Evolutionary conservation across 2,329 filamentous ascomycete genomes (phyloP).

Genomic region (Claviceps humidiphila): DNA sequence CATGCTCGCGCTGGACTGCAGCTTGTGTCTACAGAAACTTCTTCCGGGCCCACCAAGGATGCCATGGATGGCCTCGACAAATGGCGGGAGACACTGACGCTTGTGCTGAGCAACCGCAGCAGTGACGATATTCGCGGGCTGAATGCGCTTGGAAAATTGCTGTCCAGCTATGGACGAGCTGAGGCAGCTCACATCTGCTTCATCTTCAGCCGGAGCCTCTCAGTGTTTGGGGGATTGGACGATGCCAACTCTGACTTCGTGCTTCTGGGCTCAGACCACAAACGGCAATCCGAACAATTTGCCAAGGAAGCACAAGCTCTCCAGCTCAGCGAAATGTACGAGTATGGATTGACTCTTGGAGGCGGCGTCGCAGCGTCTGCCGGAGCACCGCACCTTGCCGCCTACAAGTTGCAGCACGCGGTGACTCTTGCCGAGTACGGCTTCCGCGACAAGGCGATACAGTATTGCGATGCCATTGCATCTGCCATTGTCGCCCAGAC

Average conservation of each 20-base stretch:
- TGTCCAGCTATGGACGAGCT: slow-evolving; percentile 72
- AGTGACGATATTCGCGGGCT: slow-evolving; percentile 65
- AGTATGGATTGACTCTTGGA: slow-evolving; percentile 70
- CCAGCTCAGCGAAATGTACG: slow-evolving; percentile 91
- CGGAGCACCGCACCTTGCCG: slow-evolving; percentile 67
- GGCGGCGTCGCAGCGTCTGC: slow-evolving; percentile 36
- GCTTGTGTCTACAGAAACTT: slow-evolving; percentile 65
- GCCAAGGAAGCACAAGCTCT: slow-evolving; percentile 72
- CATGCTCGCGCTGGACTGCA: slow-evolving; percentile 87
- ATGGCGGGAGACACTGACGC: slow-evolving; percentile 80
- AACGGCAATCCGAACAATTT: slow-evolving; percentile 55
- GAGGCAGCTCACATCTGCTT: slow-evolving; percentile 93
- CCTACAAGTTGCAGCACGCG: slow-evolving; percentile 86
- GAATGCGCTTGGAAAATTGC: slow-evolving; percentile 64
- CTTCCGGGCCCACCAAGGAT: slow-evolving; percentile 50
- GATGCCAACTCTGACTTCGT: slow-evolving; percentile 69
- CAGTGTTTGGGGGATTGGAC: slow-evolving; percentile 70
- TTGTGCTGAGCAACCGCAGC: slow-evolving; percentile 82
- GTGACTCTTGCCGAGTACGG: slow-evolving; percentile 74
- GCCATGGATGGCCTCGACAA: slow-evolving; percentile 76
- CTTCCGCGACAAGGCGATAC: slow-evolving; percentile 65
- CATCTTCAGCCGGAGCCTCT: slow-evolving; percentile 62
- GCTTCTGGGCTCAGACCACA: slow-evolving; percentile 74
- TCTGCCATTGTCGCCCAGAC: slow-evolving; percentile 67
- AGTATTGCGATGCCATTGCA: slow-evolving; percentile 80